Conservation (phyloP, 2,329 filamentous ascomycete genomes). For the Diaporthe aspalathi region DNA sequence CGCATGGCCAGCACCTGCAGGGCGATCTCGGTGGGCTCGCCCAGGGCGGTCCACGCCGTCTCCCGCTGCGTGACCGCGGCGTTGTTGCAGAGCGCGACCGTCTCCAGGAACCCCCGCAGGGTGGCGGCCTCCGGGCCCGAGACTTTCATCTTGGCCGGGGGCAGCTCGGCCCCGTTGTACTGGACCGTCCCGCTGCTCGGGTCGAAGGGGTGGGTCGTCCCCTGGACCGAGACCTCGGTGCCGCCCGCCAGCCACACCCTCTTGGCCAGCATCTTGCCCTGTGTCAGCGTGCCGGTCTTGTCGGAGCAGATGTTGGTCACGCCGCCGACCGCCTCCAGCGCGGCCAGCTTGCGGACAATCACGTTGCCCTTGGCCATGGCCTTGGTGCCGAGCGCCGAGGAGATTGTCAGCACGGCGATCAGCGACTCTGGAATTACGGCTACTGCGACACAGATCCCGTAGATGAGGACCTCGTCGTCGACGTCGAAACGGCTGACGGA, state of each 20-base stretch:
- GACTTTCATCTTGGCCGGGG: conserved; percentile 35
- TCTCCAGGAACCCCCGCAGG: conserved; percentile 62
- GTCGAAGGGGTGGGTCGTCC: conserved; percentile 69
- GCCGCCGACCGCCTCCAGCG: conserved; percentile 74
- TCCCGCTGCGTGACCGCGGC: conserved; percentile 58
- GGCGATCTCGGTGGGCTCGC: conserved; percentile 79
- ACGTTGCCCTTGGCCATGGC: conserved; percentile 67
- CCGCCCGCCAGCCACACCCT: conserved; percentile 71
- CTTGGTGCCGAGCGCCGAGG: conserved; percentile 67
- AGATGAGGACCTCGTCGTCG: conserved; percentile 60
- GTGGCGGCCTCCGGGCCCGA: conserved; percentile 42
- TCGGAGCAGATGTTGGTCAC: conserved; percentile 79
- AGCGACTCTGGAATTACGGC: conserved; percentile 67
- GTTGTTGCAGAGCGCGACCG: conserved; percentile 73
- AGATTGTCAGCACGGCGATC: conserved; percentile 73
- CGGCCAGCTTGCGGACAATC: conserved; percentile 69
- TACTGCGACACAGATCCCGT: conserved; percentile 61
- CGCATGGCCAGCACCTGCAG: conserved; percentile 79
- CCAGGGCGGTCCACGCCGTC: conserved; percentile 68
- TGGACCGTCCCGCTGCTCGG: conserved; percentile 66
- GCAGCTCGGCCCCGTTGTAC: conserved; percentile 52
- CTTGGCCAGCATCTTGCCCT: conserved; percentile 74
- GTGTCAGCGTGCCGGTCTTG: conserved; percentile 76
- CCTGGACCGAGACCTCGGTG: conserved; percentile 64
- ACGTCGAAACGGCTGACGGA: conserved; percentile 53